These are phyloP conservation scores for Diatrype stigma DNA, from an alignment of 2,329 filamentous ascomycete species.

Conservation along the genomic window DNA sequence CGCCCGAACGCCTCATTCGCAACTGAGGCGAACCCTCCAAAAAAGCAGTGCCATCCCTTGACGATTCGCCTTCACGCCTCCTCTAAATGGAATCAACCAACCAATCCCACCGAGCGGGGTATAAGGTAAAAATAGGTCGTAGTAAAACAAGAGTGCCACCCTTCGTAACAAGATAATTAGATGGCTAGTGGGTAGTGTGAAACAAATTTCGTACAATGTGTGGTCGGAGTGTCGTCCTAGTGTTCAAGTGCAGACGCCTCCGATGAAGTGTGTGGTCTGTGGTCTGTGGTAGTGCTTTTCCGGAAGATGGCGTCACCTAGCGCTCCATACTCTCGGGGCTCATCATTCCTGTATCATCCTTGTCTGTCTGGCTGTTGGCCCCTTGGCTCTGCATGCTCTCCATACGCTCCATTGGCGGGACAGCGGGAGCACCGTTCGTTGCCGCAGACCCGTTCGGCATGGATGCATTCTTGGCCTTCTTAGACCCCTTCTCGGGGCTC, in stretches of 20 bases:
- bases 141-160: conserved; percentile 1
- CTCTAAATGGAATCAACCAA: background rate
- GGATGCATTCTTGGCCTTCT: conserved; percentile 46
- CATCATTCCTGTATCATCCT: conserved; percentile 73
- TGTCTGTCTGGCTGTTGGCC: conserved; percentile 61
- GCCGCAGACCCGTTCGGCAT: conserved; percentile 29
- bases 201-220: background rate
- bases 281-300: background rate
- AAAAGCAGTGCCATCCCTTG: background rate
- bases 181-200: background rate
- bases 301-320: conserved; percentile 17
- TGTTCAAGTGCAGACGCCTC: background rate
- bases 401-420: conserved; percentile 52
- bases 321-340: conserved; percentile 73
- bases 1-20: background rate
- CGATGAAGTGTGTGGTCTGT: background rate
- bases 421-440: conserved; percentile 34
- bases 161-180: background rate
- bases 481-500: conserved; percentile 38
- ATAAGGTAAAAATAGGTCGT: background rate
- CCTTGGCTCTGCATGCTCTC: conserved; percentile 55
- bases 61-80: background rate
- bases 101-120: background rate
- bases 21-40: background rate
- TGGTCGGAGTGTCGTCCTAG: background rate